Percentiles rank a stretch among this genome's conserved stretches.
phyloP scores from a whole-genome alignment of 169 alveolate species.

The Fabrea salina region DNA sequence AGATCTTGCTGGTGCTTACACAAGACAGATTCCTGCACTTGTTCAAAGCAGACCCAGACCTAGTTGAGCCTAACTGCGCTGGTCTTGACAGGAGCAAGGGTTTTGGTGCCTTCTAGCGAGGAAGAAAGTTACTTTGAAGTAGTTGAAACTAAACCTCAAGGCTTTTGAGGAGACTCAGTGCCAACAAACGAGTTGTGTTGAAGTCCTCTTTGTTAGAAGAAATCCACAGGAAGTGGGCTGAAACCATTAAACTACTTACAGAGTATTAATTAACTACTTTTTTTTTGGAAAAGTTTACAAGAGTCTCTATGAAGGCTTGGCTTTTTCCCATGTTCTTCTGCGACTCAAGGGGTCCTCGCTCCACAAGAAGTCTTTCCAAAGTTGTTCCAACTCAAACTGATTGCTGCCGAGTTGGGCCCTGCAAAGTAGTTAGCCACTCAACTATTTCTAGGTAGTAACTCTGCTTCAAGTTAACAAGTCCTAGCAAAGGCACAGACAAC shows the following conservation, averaged over 20 bases:
- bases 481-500: too few species aligned
- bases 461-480: too few species aligned
- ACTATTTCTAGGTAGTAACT: too few species aligned
- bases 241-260: neutral
- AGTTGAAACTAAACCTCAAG: slow-evolving; percentile 14
- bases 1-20: neutral
- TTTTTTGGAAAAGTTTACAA: too few species aligned
- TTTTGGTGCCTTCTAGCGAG: neutral
- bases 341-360: too few species aligned
- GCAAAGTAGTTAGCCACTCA: too few species aligned
- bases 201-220: neutral
- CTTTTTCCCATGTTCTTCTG: too few species aligned
- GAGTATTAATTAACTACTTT: neutral
- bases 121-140: slow-evolving; percentile 14
- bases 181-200: neutral
- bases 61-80: neutral
- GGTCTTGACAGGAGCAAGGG: neutral
- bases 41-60: neutral
- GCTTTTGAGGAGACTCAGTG: neutral
- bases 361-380: too few species aligned
- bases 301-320: too few species aligned
- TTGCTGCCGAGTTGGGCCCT: too few species aligned
- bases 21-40: slow-evolving; percentile 5
- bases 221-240: neutral
- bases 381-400: too few species aligned